A percentile compares a stretch with the other conserved stretches of the same genome.
These are phyloP conservation scores for Cladosporium oxysporum DNA, from an alignment of 2,329 filamentous ascomycete species.

Conservation along the genomic window DNA sequence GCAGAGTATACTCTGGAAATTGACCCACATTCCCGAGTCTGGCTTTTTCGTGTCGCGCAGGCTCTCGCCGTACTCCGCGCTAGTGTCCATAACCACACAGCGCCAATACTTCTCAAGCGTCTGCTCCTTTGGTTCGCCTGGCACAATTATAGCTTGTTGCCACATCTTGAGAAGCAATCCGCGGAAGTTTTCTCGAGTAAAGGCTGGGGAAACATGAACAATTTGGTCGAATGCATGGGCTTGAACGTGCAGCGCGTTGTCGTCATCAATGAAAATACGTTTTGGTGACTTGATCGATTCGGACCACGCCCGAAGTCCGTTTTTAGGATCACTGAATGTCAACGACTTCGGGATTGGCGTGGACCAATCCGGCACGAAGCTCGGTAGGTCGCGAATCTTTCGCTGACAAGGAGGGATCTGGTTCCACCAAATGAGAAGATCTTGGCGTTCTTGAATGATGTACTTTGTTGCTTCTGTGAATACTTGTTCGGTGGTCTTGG, in stretches of 20 bases:
- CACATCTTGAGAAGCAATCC: background rate
- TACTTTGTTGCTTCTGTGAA: conserved; percentile 19
- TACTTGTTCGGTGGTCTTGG: conserved; percentile 11
- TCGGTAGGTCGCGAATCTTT: conserved; percentile 6
- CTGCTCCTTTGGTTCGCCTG: background rate
- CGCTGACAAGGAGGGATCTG: conserved; percentile 5
- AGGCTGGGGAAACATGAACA: conserved; percentile 1
- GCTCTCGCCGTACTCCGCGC: background rate
- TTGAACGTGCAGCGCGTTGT: conserved; percentile 16
- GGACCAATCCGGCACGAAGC: conserved; percentile 17
- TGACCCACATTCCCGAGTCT: background rate
- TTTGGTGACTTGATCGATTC: conserved; percentile 5
- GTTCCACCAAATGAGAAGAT: conserved; percentile 18
- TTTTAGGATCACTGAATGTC: background rate
- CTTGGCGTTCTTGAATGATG: conserved; percentile 20
- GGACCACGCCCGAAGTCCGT: conserved; percentile 13
- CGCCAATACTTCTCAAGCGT: conserved; percentile 14
- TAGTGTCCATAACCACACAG: conserved; percentile 9
- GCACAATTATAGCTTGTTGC: background rate
- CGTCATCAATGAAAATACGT: conserved; percentile 17
- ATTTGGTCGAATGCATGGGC: conserved; percentile 17
- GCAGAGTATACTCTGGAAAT: conserved; percentile 13
- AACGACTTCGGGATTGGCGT: background rate
- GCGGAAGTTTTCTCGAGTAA: conserved; percentile 16
- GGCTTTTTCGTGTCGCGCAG: background rate